Conservation (phyloP, 2,329 filamentous ascomycete species). For the Epichloe baconii region DNA sequence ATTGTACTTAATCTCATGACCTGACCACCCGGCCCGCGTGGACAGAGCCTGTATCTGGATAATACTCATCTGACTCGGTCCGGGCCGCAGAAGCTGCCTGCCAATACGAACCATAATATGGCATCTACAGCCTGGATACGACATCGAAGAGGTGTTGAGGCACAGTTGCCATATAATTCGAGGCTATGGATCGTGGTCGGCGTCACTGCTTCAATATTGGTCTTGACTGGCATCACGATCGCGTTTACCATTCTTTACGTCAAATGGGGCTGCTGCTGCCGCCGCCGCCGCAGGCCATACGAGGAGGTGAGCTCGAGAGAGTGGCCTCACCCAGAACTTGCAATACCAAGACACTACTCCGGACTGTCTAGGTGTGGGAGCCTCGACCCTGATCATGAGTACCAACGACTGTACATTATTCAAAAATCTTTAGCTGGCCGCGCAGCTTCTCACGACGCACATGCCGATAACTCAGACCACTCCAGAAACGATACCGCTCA, state of each 20-base stretch:
- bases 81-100: too few relatives aligned
- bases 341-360: neutral
- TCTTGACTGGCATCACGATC: neutral
- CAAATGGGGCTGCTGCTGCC: neutral
- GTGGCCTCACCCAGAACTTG: neutral
- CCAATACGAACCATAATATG: neutral
- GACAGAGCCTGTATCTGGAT: too few relatives aligned
- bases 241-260: neutral
- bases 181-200: neutral
- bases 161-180: neutral
- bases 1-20: too few relatives aligned
- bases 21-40: too few relatives aligned
- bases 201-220: neutral
- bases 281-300: neutral
- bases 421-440: slow-evolving; percentile 26
- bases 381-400: slow-evolving; percentile 20
- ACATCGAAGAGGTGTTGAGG: neutral
- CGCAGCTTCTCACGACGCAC: slow-evolving; percentile 9
- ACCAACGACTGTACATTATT: slow-evolving; percentile 27
- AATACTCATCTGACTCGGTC: too few relatives aligned
- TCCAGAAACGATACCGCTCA: neutral
- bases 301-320: neutral
- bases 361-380: neutral
- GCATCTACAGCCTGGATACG: neutral
- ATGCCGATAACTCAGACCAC: neutral